Evolutionary conservation across 1,284 basidiomycete species (phyloP).

Genomic region (Melampsora americana): DNA sequence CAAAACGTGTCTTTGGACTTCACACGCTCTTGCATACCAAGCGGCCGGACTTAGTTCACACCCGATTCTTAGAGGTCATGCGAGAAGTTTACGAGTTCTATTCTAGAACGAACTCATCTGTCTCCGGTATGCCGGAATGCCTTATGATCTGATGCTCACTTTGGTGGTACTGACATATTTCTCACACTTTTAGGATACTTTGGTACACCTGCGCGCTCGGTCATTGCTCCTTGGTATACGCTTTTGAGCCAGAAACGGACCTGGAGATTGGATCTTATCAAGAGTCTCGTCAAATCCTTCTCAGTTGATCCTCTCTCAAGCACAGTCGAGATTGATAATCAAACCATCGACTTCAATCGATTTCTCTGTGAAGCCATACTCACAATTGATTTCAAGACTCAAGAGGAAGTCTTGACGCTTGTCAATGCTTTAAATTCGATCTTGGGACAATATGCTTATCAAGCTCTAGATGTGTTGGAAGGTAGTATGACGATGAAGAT

Average conservation of each 20-base stretch:
- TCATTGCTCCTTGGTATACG: constrained; percentile 84
- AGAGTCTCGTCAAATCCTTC: constrained; percentile 73
- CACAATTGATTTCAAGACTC: constrained; percentile 84
- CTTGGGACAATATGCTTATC: constrained; percentile 73
- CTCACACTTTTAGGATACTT: constrained; percentile 57
- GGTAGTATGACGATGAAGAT: constrained; percentile 30
- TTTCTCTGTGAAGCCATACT: constrained; percentile 94
- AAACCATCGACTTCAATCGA: constrained; percentile 74
- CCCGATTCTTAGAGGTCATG: constrained; percentile 75
- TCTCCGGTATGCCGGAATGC: constrained; percentile 16
- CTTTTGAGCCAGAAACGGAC: constrained; percentile 83
- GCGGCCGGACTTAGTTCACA: constrained; percentile 82
- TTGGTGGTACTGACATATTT: not conserved
- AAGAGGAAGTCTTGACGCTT: constrained; percentile 84
- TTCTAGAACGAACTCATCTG: constrained; percentile 59
- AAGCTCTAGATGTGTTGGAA: constrained; percentile 58
- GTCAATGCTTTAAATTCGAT: constrained; percentile 75
- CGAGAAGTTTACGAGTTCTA: constrained; percentile 79
- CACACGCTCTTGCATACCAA: constrained; percentile 81
- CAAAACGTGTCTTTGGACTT: constrained; percentile 71
- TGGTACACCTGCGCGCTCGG: constrained; percentile 64
- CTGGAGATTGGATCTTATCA: constrained; percentile 78
- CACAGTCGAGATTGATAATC: constrained; percentile 46
- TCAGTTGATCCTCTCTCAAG: constrained; percentile 61
- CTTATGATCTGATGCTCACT: not conserved